Percentiles rank a stretch among this genome's conserved stretches.
Evolutionary conservation across 192 early-diverging fungal genomes (phyloP).

Genomic region (Coemansia sp.): DNA sequence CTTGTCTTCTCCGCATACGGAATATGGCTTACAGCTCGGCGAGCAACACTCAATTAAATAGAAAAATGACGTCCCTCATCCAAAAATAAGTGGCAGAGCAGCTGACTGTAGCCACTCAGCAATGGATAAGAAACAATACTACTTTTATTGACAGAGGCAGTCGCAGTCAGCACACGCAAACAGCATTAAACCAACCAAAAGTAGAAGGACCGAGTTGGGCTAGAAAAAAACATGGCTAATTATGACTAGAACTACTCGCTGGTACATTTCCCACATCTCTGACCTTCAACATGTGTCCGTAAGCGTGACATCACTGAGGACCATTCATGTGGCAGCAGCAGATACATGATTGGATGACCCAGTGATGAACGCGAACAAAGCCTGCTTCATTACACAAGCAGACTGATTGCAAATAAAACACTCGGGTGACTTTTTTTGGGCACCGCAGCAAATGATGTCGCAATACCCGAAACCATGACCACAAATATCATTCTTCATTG

Average conservation of each 20-base stretch:
- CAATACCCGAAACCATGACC: not conserved
- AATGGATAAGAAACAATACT: not conserved
- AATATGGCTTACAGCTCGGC: not conserved
- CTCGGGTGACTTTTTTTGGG: not conserved
- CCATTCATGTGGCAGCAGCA: not conserved
- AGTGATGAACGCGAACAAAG: not conserved
- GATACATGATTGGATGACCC: not conserved
- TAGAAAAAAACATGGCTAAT: not conserved
- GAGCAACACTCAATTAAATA: not conserved
- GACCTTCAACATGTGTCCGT: not conserved
- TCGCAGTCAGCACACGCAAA: not conserved
- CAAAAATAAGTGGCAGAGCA: not conserved
- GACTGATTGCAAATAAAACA: not conserved
- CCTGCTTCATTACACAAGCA: not conserved
- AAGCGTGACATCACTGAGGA: not conserved
- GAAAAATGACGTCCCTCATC: not conserved
- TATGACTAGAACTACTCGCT: not conserved
- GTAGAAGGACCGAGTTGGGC: not conserved
- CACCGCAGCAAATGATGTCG: not conserved
- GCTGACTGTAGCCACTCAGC: not conserved
- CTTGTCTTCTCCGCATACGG: constrained; percentile 5
- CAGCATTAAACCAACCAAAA: not conserved
- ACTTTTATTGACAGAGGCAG: not conserved
- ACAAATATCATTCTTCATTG: not conserved
- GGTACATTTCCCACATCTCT: not conserved